Evolutionary conservation across 805 yeast genomes (phyloP).

Genomic region (Priceomyces fermenticarens): DNA sequence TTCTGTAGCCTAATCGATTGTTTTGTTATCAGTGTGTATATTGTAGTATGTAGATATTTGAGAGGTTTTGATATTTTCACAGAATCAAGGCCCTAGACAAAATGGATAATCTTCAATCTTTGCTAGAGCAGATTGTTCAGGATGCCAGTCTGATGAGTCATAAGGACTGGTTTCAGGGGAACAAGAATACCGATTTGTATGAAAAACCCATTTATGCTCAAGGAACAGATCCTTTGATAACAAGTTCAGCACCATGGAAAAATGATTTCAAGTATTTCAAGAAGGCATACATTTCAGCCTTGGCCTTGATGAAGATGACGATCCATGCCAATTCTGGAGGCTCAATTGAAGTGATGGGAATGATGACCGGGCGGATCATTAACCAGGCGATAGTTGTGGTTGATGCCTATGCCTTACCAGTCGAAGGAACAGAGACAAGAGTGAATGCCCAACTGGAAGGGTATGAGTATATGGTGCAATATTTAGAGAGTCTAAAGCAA

Average conservation of each 20-base stretch:
- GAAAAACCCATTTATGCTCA: slow-evolving; percentile 1
- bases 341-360: slow-evolving; percentile 90
- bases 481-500: slow-evolving; percentile 54
- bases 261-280: slow-evolving; percentile 58
- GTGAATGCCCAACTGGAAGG: slow-evolving; percentile 95
- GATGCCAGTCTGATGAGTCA: slow-evolving; percentile 1
- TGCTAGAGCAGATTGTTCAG: not conserved
- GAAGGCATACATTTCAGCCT: slow-evolving; percentile 60
- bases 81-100: not conserved
- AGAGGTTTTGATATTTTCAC: too few species aligned
- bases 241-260: slow-evolving; percentile 49
- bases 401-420: slow-evolving; percentile 87
- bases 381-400: slow-evolving; percentile 58
- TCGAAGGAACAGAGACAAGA: slow-evolving; percentile 92
- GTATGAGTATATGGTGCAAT: slow-evolving; percentile 91
- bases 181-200: not conserved
- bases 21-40: too few species aligned
- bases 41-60: too few species aligned
- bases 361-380: slow-evolving; percentile 76
- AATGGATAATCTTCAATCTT: slow-evolving; percentile 1
- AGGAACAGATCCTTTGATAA: slow-evolving; percentile 2
- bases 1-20: too few species aligned
- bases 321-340: slow-evolving; percentile 84
- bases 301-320: slow-evolving; percentile 73
- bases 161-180: not conserved